Conservation (phyloP, 352 stramenopile species). For the Phytophthora fragariaefolia region DNA sequence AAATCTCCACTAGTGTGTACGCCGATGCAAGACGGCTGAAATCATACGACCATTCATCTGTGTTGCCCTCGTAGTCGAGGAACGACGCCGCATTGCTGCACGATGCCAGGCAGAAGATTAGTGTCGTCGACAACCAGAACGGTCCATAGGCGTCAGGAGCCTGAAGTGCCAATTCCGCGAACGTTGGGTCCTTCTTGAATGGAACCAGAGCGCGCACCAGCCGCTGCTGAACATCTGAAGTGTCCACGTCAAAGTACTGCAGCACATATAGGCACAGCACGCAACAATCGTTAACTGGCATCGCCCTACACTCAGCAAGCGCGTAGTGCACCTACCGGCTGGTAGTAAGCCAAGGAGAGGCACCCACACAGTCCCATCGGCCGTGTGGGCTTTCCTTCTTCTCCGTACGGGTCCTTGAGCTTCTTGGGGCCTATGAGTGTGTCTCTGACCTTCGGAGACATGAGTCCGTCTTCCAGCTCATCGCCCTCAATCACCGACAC, state of each 20-base stretch:
- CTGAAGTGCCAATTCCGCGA: slow-evolving; percentile 69
- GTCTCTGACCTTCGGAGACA: slow-evolving; percentile 78
- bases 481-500: slow-evolving; percentile 77
- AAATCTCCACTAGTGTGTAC: slow-evolving; percentile 82
- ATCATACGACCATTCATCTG: slow-evolving; percentile 79
- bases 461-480: slow-evolving; percentile 76
- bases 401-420: slow-evolving; percentile 41
- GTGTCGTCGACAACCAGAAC: slow-evolving; percentile 85
- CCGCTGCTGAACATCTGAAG: slow-evolving; percentile 77
- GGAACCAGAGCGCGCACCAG: slow-evolving; percentile 75
- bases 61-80: slow-evolving; percentile 72
- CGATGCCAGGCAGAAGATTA: slow-evolving; percentile 87
- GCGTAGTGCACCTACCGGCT: slow-evolving; percentile 58
- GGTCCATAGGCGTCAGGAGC: slow-evolving; percentile 83
- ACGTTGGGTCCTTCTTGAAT: slow-evolving; percentile 87
- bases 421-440: slow-evolving; percentile 64
- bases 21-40: slow-evolving; percentile 82
- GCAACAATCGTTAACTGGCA: background rate
- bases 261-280: slow-evolving; percentile 1
- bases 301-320: background rate
- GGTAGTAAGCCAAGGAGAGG: slow-evolving; percentile 83
- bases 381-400: slow-evolving; percentile 42
- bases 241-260: slow-evolving; percentile 91
- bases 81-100: slow-evolving; percentile 88
- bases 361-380: slow-evolving; percentile 74